Conservation (phyloP, 1,284 basidiomycete species). For the Athelia psychrophila region DNA sequence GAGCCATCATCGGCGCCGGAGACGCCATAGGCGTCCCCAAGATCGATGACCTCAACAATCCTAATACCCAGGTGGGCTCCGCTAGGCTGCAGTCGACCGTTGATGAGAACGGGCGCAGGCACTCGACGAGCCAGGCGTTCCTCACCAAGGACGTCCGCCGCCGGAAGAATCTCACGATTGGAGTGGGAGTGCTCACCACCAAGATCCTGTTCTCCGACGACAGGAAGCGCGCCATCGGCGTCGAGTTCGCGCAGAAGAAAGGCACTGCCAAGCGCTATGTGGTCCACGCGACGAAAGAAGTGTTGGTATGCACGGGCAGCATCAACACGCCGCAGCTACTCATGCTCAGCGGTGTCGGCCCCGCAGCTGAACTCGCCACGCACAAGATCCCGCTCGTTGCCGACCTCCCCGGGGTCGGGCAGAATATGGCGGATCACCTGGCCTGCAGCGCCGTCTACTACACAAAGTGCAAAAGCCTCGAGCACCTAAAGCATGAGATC, state of each 20-base stretch:
- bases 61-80: too few species aligned
- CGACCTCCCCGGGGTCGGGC: slow-evolving; percentile 32
- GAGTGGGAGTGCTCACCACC: background rate
- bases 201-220: background rate
- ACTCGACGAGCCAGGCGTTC: too few species aligned
- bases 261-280: slow-evolving; percentile 11
- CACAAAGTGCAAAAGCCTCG: background rate
- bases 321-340: slow-evolving; percentile 39
- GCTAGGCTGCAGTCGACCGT: too few species aligned
- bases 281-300: slow-evolving; percentile 25
- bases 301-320: slow-evolving; percentile 33
- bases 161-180: background rate
- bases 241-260: too few species aligned
- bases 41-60: too few species aligned
- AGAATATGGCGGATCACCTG: slow-evolving; percentile 20
- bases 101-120: too few species aligned
- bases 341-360: slow-evolving; percentile 40
- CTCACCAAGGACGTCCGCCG: too few species aligned
- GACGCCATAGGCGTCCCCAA: too few species aligned
- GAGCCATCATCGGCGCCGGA: too few species aligned
- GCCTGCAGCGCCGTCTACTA: background rate
- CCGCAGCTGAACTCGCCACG: background rate
- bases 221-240: background rate
- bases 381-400: slow-evolving; percentile 22
- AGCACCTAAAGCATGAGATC: too few species aligned